A percentile compares a stretch with the other conserved stretches of the same genome.
Evolutionary conservation across 2,329 filamentous ascomycete species (phyloP).

Genomic region (Trichoderma sp.): DNA sequence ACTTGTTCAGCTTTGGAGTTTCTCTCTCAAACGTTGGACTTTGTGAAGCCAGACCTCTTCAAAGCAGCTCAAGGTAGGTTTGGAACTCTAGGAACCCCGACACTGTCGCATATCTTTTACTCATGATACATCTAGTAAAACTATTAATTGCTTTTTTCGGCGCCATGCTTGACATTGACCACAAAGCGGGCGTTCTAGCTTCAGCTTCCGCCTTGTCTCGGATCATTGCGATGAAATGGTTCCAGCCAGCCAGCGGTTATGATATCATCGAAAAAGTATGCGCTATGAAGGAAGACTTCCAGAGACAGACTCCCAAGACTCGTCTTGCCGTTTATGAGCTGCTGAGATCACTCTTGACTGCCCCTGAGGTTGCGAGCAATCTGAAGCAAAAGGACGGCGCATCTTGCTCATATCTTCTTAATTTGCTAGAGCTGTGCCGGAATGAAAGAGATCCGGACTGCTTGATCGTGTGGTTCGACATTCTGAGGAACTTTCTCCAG

Average conservation of each 20-base stretch:
- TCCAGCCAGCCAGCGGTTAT: slow-evolving; percentile 53
- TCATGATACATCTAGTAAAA: slow-evolving; percentile 42
- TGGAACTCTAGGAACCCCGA: not conserved
- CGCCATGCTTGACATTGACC: slow-evolving; percentile 62
- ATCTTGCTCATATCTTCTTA: slow-evolving; percentile 51
- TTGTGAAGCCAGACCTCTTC: slow-evolving; percentile 51
- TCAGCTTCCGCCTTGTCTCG: slow-evolving; percentile 57
- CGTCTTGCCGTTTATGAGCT: slow-evolving; percentile 58
- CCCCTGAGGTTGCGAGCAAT: slow-evolving; percentile 48
- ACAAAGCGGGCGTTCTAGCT: slow-evolving; percentile 61
- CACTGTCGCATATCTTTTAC: not conserved
- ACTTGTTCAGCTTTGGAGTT: slow-evolving; percentile 55
- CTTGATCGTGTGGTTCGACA: slow-evolving; percentile 61
- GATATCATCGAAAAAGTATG: slow-evolving; percentile 55
- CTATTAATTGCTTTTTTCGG: slow-evolving; percentile 59
- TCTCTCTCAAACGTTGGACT: slow-evolving; percentile 56
- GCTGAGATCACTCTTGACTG: slow-evolving; percentile 49
- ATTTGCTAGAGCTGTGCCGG: slow-evolving; percentile 55
- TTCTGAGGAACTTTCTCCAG: slow-evolving; percentile 50
- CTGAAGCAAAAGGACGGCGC: slow-evolving; percentile 51
- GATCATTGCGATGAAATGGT: slow-evolving; percentile 55
- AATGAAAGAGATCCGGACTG: slow-evolving; percentile 62
- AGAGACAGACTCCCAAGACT: slow-evolving; percentile 55
- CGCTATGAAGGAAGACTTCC: slow-evolving; percentile 61
- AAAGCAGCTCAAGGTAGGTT: slow-evolving; percentile 54